phyloP scores from a whole-genome alignment of 2,329 filamentous ascomycete species.

The Sordariomycetes sp. region DNA sequence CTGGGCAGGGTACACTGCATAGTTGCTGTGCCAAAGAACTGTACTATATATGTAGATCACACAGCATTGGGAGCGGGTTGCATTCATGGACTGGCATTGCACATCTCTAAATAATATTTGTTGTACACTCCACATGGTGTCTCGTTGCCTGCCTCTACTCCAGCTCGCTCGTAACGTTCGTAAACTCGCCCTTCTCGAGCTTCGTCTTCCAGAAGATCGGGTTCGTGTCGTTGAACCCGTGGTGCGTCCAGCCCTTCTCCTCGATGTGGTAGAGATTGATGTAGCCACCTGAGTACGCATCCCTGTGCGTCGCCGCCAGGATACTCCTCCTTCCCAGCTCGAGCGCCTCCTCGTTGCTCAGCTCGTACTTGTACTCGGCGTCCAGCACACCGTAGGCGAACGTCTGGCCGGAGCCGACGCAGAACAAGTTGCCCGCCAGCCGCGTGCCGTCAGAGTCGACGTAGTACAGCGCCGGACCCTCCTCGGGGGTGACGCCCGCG shows the following conservation, averaged over 20 bases:
- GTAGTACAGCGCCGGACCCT: conserved; percentile 97
- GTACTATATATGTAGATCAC: conserved; percentile 1
- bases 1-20: not conserved
- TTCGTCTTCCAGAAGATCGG: conserved; percentile 99
- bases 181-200: conserved; percentile 96
- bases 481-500: conserved; percentile 87
- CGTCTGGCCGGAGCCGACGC: conserved; percentile 94
- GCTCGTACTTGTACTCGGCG: conserved; percentile 85
- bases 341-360: conserved; percentile 79
- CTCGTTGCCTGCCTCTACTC: conserved; percentile 29
- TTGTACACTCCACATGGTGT: conserved; percentile 9
- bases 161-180: conserved; percentile 77
- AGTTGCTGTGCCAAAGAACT: conserved; percentile 7
- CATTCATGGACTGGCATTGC: not conserved
- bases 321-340: conserved; percentile 89
- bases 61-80: not conserved
- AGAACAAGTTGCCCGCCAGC: conserved; percentile 90
- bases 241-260: conserved; percentile 98
- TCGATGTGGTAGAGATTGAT: conserved; percentile 99
- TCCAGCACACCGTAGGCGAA: conserved; percentile 98
- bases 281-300: conserved; percentile 97
- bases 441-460: conserved; percentile 91
- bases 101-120: conserved; percentile 3
- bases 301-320: conserved; percentile 88
- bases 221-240: conserved; percentile 96